Evolutionary conservation across 1,284 basidiomycete genomes (phyloP), one percentile per base, ranked within the genome.

Genomic region (Leccinum pachyderme): DNA sequence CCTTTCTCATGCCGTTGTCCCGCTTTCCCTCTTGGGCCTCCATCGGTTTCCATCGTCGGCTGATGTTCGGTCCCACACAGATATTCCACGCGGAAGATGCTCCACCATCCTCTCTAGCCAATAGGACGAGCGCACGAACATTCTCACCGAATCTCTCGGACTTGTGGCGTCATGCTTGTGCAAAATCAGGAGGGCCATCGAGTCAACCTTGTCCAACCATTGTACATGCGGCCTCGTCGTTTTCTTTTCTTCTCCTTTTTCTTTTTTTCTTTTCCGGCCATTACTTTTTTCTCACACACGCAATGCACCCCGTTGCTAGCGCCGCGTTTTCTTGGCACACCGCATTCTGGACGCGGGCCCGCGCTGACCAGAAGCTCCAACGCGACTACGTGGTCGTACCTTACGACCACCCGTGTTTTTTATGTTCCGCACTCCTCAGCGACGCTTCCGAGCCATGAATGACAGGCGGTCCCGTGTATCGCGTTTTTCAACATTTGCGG

Each of bases 81-180:
- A 52, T 37, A 9, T 24, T n/a, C 24, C 49, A 58, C 44, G 44
- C n/a, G 32, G 32, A 32, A 12, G 44, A 8, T 9, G 29, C 44
- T 5, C n/a, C 35, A 37, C 18, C n/a, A 37, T 18, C 2, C 37
- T 6, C 22, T 32, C 41, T 39, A 13, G 37, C 33, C 35, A 33
- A 35, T 43, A 24, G 35, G 57, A 44, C 33, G 18, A 50, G 13
- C 32, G 4, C 5, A 35, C n/a, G 37, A 41, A 46, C 9, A 12
- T 33, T 59, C 47, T 39, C 29, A 6, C 31, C 37, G 33, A 51
- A 47, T 53, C 29, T 35, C 29, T 61, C 54, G 35, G 51, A 48
- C 65, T 63, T 64, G 65, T 62, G 63, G 63, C 61, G 27, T 18
- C 1, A 32, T 32, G 39, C 48, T 25, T 24, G 29, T 27, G 45